Evolutionary conservation across 768 basidiomycete genomes (phyloP), one percentile per base, ranked within the genome.

Genomic region (Pisolithus sp.): DNA sequence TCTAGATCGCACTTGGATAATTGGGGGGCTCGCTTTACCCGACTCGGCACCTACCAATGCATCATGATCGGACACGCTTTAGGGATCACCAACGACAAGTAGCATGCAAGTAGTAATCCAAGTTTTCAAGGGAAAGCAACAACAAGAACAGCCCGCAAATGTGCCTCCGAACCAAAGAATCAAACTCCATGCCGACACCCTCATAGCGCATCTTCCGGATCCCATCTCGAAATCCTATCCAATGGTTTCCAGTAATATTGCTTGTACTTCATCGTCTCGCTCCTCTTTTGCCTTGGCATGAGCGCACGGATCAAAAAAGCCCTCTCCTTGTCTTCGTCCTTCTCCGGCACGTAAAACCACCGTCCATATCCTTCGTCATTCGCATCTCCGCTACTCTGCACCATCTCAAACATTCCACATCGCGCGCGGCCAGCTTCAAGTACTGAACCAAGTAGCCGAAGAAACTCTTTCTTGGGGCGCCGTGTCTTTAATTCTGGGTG

Each of bases 211-310:
- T 88, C 86, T 62, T 89, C 86, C 2, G 78, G 72, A 65, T 89
- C 85, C 86, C 86, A 89, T 59, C 80, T 71, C 41, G 80, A 78
- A 21, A 85, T 81, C 69, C 85, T 89, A 28, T 71, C 83, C 53
- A 90, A 67, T 8, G 88, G 88, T 26, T 76, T 75, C 70, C 82
- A 90, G 68, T 90, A 91, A 69, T 91, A 91, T 64, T 88, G 85
- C 66, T 90, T 90, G 55, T 84, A 86, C 69, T 88, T 85, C 76
- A 85, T 89, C 64, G 86, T 90, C 68, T 81, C 85, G 44, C 70
- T 82, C 49, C 88, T 71, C 68, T 89, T 90, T 50, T 75, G 85
- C 13, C 85, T 79, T 2, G 85, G 85, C 85, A 87, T 86, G 74
- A 87, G 81, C 54, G 80, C 82, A 60, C 73, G 67, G 51, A 89